These are phyloP conservation scores for Liriodendron chinense DNA, from an alignment of 164 flowering plant species.

Conservation along the genomic window DNA sequence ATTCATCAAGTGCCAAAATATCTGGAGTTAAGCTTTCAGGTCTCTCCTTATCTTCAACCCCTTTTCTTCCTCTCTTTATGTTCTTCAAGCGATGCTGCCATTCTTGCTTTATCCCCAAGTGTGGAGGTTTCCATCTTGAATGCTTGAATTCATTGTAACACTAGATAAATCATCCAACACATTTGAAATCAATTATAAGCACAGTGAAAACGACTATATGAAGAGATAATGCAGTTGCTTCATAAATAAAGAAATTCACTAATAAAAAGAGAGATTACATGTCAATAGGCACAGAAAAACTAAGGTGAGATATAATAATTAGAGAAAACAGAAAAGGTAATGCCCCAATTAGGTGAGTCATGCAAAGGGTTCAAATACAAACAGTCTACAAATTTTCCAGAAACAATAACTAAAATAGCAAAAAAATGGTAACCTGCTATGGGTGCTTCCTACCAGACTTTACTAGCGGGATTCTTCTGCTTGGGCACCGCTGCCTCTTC, in stretches of 20 bases:
- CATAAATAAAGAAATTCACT: neutral
- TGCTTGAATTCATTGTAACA: slow-evolving; percentile 33
- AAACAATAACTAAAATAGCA: too few relatives aligned
- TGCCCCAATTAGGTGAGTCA: too few relatives aligned
- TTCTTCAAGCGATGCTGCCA: slow-evolving; percentile 77
- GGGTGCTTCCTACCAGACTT: too few relatives aligned
- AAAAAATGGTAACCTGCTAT: too few relatives aligned
- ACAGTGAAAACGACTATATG: neutral
- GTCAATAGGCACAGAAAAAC: neutral
- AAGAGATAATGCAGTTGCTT: neutral
- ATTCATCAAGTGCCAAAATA: slow-evolving; percentile 44
- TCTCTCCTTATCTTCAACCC: slow-evolving; percentile 41
- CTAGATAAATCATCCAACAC: slow-evolving; percentile 4
- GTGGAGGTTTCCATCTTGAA: slow-evolving; percentile 46
- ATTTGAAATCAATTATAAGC: neutral
- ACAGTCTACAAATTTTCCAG: too few relatives aligned
- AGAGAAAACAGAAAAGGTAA: neutral
- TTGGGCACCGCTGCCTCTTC: too few relatives aligned
- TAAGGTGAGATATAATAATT: neutral
- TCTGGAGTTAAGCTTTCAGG: slow-evolving; percentile 39
- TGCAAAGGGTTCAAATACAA: too few relatives aligned
- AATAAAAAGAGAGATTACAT: neutral
- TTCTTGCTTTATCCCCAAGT: slow-evolving; percentile 55
- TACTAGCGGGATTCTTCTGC: too few relatives aligned
- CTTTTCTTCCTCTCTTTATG: slow-evolving; percentile 50